Conservation (phyloP, 306 rosid species). For the Cucurbita moschata region DNA sequence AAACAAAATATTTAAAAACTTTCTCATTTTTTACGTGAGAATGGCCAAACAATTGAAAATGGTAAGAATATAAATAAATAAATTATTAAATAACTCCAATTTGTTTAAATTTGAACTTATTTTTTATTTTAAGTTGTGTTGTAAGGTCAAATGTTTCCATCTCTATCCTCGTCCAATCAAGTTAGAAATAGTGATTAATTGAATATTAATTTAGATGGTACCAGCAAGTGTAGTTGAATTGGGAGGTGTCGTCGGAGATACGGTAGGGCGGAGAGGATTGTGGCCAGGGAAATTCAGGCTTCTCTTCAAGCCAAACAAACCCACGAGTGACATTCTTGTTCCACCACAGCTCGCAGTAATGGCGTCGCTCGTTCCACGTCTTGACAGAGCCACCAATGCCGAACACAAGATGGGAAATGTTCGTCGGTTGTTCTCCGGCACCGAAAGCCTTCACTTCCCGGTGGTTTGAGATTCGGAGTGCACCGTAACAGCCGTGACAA, state of each 20-base stretch:
- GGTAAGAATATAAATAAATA: background rate
- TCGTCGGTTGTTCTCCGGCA: conserved; percentile 16
- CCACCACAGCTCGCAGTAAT: conserved; percentile 56
- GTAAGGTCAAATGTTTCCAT: too few species aligned
- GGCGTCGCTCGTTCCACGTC: conserved; percentile 46
- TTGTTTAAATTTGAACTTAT: too few species aligned
- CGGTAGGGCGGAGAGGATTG: conserved; percentile 21
- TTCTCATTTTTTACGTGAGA: too few species aligned
- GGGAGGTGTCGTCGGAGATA: conserved; percentile 34
- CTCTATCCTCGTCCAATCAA: too few species aligned
- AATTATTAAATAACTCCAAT: background rate
- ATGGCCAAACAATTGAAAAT: too few species aligned
- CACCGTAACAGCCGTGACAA: background rate
- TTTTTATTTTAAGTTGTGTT: too few species aligned
- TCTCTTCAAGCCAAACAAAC: conserved; percentile 43
- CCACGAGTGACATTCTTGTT: conserved; percentile 33
- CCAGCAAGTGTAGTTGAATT: conserved; percentile 44
- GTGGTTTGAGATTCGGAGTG: background rate
- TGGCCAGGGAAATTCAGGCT: conserved; percentile 30
- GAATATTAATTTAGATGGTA: conserved; percentile 8
- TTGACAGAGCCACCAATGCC: conserved; percentile 42
- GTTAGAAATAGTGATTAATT: too few species aligned
- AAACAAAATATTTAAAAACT: too few species aligned
- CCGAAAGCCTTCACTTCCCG: background rate
- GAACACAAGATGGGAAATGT: conserved; percentile 49